Percentiles rank a stretch among this genome's conserved stretches.
These are phyloP conservation scores for Dioscorea cayenensis DNA, from an alignment of 116 monocot genomes.

Conservation along the genomic window DNA sequence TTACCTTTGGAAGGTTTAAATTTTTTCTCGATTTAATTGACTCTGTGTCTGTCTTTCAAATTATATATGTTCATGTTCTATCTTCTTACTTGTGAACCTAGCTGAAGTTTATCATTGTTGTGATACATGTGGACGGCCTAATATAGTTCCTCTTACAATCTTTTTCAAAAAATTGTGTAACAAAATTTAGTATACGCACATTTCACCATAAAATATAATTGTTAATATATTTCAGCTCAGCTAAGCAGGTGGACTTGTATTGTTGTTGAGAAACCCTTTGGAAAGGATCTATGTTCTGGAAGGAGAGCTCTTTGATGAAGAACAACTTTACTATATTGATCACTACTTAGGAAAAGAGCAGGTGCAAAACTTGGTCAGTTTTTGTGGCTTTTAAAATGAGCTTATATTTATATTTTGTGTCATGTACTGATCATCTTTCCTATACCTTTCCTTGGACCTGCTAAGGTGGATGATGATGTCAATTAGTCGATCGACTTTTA, in stretches of 20 bases:
- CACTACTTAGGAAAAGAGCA: constrained; percentile 96
- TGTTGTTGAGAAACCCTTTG: constrained; percentile 96
- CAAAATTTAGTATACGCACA: no score
- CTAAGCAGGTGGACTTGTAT: constrained; percentile 85
- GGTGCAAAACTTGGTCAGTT: constrained; percentile 86
- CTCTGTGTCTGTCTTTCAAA: not conserved
- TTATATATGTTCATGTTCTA: not conserved
- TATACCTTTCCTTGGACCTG: not conserved
- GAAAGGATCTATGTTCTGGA: constrained; percentile 83
- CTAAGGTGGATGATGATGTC: no score
- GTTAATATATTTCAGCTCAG: constrained; percentile 38
- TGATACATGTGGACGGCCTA: not conserved
- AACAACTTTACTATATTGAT: constrained; percentile 87
- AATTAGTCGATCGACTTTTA: no score
- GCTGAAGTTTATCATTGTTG: not conserved
- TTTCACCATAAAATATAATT: not conserved
- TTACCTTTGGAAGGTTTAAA: not conserved
- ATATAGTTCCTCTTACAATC: no score
- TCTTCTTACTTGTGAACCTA: not conserved
- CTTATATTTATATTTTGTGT: not conserved
- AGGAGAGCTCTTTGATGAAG: constrained; percentile 86
- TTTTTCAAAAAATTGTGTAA: no score
- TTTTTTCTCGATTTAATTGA: not conserved
- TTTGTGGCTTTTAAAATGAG: not conserved
- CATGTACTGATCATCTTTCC: not conserved